A percentile compares a stretch with the other conserved stretches of the same genome.
phyloP scores from a whole-genome alignment of 2,329 filamentous ascomycete species.

The Tolypocladium ovalisporum region DNA sequence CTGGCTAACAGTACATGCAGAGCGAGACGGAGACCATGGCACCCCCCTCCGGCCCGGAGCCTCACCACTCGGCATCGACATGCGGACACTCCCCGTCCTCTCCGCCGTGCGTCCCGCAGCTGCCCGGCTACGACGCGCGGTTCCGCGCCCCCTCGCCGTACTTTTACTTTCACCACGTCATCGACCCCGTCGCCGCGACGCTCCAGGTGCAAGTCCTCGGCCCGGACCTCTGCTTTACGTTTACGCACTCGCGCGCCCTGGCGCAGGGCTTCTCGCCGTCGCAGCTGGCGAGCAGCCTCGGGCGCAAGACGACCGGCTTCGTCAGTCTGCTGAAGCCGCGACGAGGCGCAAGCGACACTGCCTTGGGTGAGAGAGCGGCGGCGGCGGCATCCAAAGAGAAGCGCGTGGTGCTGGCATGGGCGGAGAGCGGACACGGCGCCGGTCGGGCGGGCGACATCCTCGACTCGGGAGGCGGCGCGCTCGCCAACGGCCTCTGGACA shows the following conservation, averaged over 20 bases:
- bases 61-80: not conserved
- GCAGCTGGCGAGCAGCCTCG: conserved; percentile 6
- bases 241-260: conserved; percentile 15
- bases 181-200: conserved; percentile 11
- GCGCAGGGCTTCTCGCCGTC: not conserved
- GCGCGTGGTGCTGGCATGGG: conserved; percentile 17
- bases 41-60: conserved; percentile 1
- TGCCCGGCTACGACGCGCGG: conserved; percentile 10
- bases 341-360: no score
- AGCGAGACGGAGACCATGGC: not conserved
- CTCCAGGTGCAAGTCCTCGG: conserved; percentile 20
- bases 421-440: conserved; percentile 22
- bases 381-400: no score
- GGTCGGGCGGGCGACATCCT: conserved; percentile 18
- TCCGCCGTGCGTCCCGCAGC: not conserved
- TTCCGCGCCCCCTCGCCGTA: conserved; percentile 7
- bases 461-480: conserved; percentile 9
- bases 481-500: conserved; percentile 21
- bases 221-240: conserved; percentile 17
- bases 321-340: conserved; percentile 10
- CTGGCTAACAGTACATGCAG: not conserved
- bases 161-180: conserved; percentile 21
- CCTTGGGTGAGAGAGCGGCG: no score
- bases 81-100: not conserved
- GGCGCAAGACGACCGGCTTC: conserved; percentile 21